Evolutionary conservation across 1,139 yeast species (phyloP), one percentile per base, ranked within the genome.

Genomic region (Geotrichum aggregatum): DNA sequence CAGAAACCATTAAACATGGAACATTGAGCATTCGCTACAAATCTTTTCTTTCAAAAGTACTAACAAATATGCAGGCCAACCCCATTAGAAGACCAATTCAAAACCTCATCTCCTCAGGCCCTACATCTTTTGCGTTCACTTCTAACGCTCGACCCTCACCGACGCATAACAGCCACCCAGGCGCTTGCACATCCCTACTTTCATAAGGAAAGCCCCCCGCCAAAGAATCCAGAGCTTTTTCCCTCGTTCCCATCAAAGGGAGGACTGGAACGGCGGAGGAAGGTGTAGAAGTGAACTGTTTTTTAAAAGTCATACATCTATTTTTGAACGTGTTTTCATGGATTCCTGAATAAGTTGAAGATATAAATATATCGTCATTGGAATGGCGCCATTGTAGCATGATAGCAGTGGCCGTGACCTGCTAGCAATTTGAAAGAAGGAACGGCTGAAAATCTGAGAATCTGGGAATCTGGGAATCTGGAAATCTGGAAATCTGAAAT

Each of bases 171-270:
- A 0, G 89, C 94, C 0, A 64, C 66, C 1, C 75, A 76, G 16
- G 89, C 92, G 0, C 70, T 86, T 28, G 58, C 71, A 30, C 88
- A 87, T 67, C 72, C 73, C 1, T 91, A 86, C 68, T 91, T 91
- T 65, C 28, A n/a, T n/a, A 68, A 73, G 42, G 86, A 84, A 53
- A 81, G 76, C 2, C 96, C 96, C 0, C 58, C 59, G 46, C 83
- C 87, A 1, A 78, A 77, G 56, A 82, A 84, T 1, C 73, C 78
- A 50, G 71, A 84, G 59, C 71, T 76, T 54, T 79, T 76, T 22
- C 64, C 65, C 1, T 55, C 61, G 1, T 63, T 63, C 43, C 66
- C 64, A 3, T 59, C 63, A 2, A 54, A 53, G 18, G 59, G 50
- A 7, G 50, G 47, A 4, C 7, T 50, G 28, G 54, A 50, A 33